A percentile compares a stretch with the other conserved stretches of the same genome.
Evolutionary conservation across 345 rosid species (phyloP).

Genomic region (Stellera chamaejasme): DNA sequence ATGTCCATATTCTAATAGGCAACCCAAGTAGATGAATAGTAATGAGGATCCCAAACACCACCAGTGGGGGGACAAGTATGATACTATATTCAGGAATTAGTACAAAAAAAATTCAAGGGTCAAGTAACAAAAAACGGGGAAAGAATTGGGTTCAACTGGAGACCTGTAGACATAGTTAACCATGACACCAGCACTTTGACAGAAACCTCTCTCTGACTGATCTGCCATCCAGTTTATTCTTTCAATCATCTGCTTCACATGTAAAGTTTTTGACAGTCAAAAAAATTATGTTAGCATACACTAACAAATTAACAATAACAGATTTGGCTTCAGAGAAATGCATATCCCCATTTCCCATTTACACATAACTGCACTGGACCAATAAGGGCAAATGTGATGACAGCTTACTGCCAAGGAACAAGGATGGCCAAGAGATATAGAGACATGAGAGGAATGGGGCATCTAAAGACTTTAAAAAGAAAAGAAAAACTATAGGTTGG

Average conservation of each 20-base stretch:
- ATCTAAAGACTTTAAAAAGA: no score
- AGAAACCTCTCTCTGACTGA: constrained; percentile 56
- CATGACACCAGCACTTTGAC: constrained; percentile 82
- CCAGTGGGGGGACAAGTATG: no score
- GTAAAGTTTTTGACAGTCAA: background rate
- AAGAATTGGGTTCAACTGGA: background rate
- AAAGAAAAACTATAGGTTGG: background rate
- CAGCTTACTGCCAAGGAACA: no score
- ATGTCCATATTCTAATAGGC: no score
- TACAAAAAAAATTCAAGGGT: background rate
- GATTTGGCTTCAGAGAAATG: constrained; percentile 2
- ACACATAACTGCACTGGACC: no score
- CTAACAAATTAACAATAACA: background rate
- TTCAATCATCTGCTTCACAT: constrained; percentile 61
- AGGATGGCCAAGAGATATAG: background rate
- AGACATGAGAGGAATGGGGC: background rate
- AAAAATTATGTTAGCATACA: constrained; percentile 1
- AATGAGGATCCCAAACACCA: no score
- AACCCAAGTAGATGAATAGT: no score
- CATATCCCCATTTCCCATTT: background rate
- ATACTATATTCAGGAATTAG: no score
- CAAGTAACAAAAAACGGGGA: background rate
- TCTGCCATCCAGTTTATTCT: constrained; percentile 98
- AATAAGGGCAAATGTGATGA: no score
- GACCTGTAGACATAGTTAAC: constrained; percentile 92